Conservation (phyloP, 1,139 yeast genomes). For the Debaryomyces sp. region DNA sequence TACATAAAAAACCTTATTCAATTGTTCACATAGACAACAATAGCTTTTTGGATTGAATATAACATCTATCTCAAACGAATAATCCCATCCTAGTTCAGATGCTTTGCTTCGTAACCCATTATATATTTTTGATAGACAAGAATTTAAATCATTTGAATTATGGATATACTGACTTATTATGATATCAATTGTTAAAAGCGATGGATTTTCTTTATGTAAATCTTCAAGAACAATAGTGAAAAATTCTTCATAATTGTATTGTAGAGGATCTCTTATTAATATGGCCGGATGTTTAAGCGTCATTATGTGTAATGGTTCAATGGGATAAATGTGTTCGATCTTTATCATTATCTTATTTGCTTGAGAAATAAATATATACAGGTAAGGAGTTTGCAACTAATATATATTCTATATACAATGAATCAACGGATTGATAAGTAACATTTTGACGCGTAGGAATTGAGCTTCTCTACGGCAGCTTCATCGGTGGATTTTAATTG, state of each 20-base stretch:
- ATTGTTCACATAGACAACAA: background rate
- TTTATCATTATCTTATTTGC: background rate
- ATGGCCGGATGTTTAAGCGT: conserved; percentile 20
- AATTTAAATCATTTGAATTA: conserved; percentile 26
- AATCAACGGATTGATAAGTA: conserved; percentile 1
- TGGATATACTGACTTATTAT: conserved; percentile 21
- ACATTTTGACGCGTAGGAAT: conserved; percentile 9
- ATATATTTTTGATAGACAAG: conserved; percentile 31
- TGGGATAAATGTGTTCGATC: background rate
- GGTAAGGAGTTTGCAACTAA: conserved; percentile 1
- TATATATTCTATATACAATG: conserved; percentile 5
- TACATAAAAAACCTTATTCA: background rate
- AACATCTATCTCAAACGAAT: conserved; percentile 35
- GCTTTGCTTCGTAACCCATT: conserved; percentile 25
- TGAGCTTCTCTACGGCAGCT: conserved; percentile 16
- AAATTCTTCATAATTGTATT: conserved; percentile 25
- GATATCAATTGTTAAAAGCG: conserved; percentile 23
- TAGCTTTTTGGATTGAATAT: conserved; percentile 25
- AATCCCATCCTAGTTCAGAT: conserved; percentile 23
- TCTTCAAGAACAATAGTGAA: conserved; percentile 19
- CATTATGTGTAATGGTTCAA: conserved; percentile 1
- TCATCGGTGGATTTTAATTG: conserved; percentile 18
- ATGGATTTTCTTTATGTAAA: background rate
- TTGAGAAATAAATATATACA: background rate
- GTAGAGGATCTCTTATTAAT: conserved; percentile 28